Evolutionary conservation across 2,329 filamentous ascomycete species (phyloP), one percentile per base, ranked within the genome.

Genomic region (Curvularia sp.): DNA sequence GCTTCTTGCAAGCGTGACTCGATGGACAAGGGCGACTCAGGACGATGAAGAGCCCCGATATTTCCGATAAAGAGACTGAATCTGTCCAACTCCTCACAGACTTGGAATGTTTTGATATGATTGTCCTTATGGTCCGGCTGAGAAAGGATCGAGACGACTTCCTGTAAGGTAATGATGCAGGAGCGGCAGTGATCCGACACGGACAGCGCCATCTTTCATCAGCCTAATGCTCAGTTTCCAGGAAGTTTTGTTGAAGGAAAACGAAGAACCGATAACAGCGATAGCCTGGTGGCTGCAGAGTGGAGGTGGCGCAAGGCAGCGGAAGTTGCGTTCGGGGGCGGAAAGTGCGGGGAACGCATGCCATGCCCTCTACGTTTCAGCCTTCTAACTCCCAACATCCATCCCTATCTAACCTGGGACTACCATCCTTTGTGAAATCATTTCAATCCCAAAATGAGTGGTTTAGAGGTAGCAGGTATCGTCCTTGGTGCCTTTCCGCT

Each of bases 401-500:
- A 45, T 41, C 38, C 3, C n/a, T 6, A 25, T 27, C 4, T 27
- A 3, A 45, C 9, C 42, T 10, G 12, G 7, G 5, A 5, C 34
- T n/a, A 42, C 4, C 21, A n/a, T 45, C 19, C 13, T 3, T 6
- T 21, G 5, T 21, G 19, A n/a, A 30, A 19, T 28, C 1, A 10
- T 19, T 2, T 12, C 10, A 3, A 19, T 18, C 2, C 28, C 25
- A 8, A 28, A 19, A 45, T 45, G 25, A 45, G 42, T 5, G 42
- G 42, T 12, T 3, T 45, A 18, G 42, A 45, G 19, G 42, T 45
- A 45, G 42, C 42, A 12, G 42, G 42, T 3, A 12, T 30, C 8
- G 25, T 45, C 8, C 42, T 45, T 45, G 42, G 25, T 30, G 42
- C 42, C 42, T 30, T 45, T 30, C 42, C 42, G 25, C n/a, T 45